Evolutionary conservation across 192 early-diverging fungal species (phyloP).

Genomic region (Glomus cerebriforme): DNA sequence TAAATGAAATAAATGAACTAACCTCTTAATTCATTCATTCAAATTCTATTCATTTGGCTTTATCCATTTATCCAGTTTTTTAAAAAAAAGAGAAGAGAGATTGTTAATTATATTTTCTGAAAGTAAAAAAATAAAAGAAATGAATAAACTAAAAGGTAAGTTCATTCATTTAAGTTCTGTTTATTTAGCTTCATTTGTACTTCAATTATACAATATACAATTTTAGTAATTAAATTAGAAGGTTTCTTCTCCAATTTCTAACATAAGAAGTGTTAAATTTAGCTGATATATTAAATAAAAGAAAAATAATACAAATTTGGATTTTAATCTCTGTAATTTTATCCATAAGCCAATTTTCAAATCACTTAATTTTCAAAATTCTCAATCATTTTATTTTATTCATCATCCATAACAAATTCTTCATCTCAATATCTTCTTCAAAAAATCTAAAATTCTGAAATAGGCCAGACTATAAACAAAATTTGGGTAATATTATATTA

Average conservation of each 20-base stretch:
- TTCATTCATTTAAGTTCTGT: too few species aligned
- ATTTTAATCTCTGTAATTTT: neutral
- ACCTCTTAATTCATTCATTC: too few species aligned
- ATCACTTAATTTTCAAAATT: constrained; percentile 27
- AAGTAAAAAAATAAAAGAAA: too few species aligned
- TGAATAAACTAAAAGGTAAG: too few species aligned
- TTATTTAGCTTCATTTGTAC: too few species aligned
- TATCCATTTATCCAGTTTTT: too few species aligned
- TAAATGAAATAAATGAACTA: too few species aligned
- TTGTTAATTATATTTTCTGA: too few species aligned
- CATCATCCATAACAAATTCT: constrained; percentile 24
- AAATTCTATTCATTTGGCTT: too few species aligned
- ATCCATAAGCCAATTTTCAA: neutral
- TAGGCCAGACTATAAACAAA: constrained; percentile 26
- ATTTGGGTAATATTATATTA: neutral
- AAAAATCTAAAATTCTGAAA: constrained; percentile 29
- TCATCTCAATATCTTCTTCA: constrained; percentile 9
- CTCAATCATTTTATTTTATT: constrained; percentile 23
- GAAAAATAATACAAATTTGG: constrained; percentile 1
- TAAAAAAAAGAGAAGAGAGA: too few species aligned
- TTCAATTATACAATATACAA: constrained; percentile 23
- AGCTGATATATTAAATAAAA: constrained; percentile 15
- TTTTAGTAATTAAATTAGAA: constrained; percentile 13
- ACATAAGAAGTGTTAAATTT: neutral
- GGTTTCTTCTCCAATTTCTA: constrained; percentile 15